These are phyloP conservation scores for Boletales sp. DNA, from an alignment of 768 basidiomycete species.

Conservation along the genomic window DNA sequence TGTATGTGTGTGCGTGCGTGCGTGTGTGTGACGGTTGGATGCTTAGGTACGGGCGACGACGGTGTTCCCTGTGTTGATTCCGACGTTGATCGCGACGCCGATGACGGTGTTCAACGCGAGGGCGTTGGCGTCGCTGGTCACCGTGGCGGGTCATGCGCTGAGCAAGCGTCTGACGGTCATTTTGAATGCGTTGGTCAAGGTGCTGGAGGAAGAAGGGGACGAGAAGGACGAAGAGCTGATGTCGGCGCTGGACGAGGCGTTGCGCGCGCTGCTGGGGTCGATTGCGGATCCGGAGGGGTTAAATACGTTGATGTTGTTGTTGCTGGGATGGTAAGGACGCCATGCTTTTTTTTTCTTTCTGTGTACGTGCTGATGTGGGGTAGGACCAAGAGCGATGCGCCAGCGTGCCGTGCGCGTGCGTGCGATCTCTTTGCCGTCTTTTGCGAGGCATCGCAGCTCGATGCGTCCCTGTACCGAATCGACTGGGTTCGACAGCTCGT, in stretches of 20 bases:
- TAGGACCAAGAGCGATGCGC: slow-evolving; percentile 78
- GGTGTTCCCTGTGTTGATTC: slow-evolving; percentile 96
- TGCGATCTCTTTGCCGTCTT: slow-evolving; percentile 77
- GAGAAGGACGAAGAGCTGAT: slow-evolving; percentile 68
- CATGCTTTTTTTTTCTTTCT: background rate
- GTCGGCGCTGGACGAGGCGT: slow-evolving; percentile 69
- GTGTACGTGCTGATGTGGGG: background rate
- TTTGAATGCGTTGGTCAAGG: slow-evolving; percentile 73
- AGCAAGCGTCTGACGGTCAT: slow-evolving; percentile 80
- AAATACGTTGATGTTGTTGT: slow-evolving; percentile 81
- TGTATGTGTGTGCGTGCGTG: background rate
- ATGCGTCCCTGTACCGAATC: slow-evolving; percentile 79
- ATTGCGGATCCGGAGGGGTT: slow-evolving; percentile 85
- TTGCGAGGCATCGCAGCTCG: slow-evolving; percentile 79
- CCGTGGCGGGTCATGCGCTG: slow-evolving; percentile 88
- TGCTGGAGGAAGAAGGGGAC: slow-evolving; percentile 63
- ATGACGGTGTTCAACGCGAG: slow-evolving; percentile 95
- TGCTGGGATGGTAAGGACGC: slow-evolving; percentile 77
- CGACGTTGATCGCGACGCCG: slow-evolving; percentile 83
- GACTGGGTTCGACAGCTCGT: slow-evolving; percentile 95
- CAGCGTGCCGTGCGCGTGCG: slow-evolving; percentile 70
- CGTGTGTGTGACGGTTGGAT: background rate
- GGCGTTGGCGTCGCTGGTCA: slow-evolving; percentile 85
- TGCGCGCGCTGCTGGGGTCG: slow-evolving; percentile 70
- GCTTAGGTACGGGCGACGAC: slow-evolving; percentile 83